Evolutionary conservation across 2,329 filamentous ascomycete genomes (phyloP).

Genomic region (Fusarium aywerte): DNA sequence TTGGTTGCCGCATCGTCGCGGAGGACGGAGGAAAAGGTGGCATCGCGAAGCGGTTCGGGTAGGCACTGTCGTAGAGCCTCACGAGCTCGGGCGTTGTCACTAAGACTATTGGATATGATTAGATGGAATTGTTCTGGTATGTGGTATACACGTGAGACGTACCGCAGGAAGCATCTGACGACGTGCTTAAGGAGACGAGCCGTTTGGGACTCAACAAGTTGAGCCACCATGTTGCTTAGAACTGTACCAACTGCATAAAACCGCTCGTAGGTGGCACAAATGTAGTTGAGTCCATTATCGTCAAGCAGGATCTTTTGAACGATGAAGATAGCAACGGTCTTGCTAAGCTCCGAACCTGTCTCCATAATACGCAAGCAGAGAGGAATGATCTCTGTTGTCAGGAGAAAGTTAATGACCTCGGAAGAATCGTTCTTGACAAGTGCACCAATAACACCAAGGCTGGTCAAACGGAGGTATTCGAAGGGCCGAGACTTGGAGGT

Average conservation of each 20-base stretch:
- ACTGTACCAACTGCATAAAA: conserved; percentile 99
- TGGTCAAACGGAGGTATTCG: conserved; percentile 95
- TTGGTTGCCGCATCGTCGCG: conserved; percentile 98
- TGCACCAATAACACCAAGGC: conserved; percentile 94
- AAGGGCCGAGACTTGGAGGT: conserved; percentile 98
- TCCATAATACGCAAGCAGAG: conserved; percentile 99
- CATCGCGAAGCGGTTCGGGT: conserved; percentile 97
- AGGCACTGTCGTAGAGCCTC: conserved; percentile 96
- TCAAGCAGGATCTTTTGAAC: conserved; percentile 98
- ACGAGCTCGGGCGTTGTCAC: conserved; percentile 93
- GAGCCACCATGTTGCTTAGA: conserved; percentile 97
- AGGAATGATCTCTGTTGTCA: conserved; percentile 98
- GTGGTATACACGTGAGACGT: conserved; percentile 51
- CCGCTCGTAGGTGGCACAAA: conserved; percentile 97
- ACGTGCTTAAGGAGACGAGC: conserved; percentile 96
- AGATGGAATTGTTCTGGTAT: conserved; percentile 2
- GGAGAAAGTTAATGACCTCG: conserved; percentile 97
- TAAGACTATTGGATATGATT: conserved; percentile 68
- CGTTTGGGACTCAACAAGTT: conserved; percentile 97
- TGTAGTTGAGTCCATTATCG: conserved; percentile 96
- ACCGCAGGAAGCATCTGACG: conserved; percentile 95
- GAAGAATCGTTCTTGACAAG: conserved; percentile 98
- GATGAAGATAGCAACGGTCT: conserved; percentile 99
- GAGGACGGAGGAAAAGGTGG: conserved; percentile 95
- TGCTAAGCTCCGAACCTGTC: conserved; percentile 96